A percentile compares a stretch with the other conserved stretches of the same genome.
phyloP scores from a whole-genome alignment of 1,139 yeast species.

The Sugiyamaella japonica region DNA sequence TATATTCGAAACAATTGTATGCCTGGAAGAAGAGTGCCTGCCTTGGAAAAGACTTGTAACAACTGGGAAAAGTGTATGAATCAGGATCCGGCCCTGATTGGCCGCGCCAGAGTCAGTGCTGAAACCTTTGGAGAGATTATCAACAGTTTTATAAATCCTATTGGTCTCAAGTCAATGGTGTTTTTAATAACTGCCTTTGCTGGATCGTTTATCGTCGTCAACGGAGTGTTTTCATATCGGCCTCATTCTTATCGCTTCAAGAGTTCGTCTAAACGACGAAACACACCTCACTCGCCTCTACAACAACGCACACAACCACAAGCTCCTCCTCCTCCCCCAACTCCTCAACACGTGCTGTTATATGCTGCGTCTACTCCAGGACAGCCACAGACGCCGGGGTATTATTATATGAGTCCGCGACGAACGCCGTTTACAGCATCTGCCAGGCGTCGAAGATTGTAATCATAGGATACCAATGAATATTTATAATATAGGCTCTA shows the following conservation, averaged over 20 bases:
- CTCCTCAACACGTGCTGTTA: conserved; percentile 3
- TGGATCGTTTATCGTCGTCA: conserved; percentile 32
- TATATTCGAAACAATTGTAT: conserved; percentile 72
- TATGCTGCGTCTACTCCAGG: conserved; percentile 15
- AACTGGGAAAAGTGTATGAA: conserved; percentile 85
- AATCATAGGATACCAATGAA: too few species aligned
- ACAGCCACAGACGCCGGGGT: conserved; percentile 11
- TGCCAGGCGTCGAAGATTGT: conserved; percentile 8
- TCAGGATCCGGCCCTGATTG: conserved; percentile 77
- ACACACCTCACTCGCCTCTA: not conserved
- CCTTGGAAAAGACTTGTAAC: conserved; percentile 68
- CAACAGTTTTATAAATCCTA: conserved; percentile 72
- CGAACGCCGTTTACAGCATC: conserved; percentile 9
- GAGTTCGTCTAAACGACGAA: not conserved
- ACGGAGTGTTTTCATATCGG: conserved; percentile 23
- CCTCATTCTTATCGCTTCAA: conserved; percentile 13
- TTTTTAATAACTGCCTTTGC: conserved; percentile 46
- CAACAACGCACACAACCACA: not conserved
- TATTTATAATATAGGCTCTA: too few species aligned
- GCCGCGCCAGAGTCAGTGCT: conserved; percentile 73
- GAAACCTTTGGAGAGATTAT: conserved; percentile 80
- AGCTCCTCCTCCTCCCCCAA: conserved; percentile 20
- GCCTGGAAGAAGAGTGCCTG: conserved; percentile 58
- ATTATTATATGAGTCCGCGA: conserved; percentile 6
- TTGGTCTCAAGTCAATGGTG: conserved; percentile 70